Evolutionary conservation across 371 early-diverging fungal genomes (phyloP).

Genomic region (Ordospora colligata): DNA sequence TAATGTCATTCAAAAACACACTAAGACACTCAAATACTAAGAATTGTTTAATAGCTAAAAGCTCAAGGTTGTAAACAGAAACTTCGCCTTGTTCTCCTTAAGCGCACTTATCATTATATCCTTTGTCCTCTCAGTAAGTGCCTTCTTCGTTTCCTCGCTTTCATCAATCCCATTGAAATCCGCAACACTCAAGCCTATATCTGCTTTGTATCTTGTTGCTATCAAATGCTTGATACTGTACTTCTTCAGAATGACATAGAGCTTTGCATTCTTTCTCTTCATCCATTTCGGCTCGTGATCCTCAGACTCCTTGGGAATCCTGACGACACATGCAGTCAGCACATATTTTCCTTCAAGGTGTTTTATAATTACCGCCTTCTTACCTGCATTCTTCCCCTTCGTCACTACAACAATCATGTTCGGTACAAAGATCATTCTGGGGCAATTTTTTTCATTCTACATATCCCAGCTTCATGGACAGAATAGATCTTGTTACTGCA

Average conservation of each 20-base stretch:
- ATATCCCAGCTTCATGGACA: conserved; percentile 2
- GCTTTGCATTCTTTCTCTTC: conserved; percentile 46
- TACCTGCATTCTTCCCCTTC: conserved; percentile 56
- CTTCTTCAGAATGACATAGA: conserved; percentile 55
- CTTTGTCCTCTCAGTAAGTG: conserved; percentile 34
- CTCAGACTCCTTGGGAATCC: conserved; percentile 44
- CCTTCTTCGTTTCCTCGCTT: conserved; percentile 27
- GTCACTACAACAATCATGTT: conserved; percentile 50
- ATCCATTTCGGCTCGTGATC: conserved; percentile 53
- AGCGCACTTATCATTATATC: conserved; percentile 46
- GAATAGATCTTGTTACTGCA: neutral
- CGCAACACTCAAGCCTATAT: conserved; percentile 41
- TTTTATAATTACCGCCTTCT: conserved; percentile 55
- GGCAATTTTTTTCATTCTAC: conserved; percentile 14
- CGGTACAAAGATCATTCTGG: conserved; percentile 41
- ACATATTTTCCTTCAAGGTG: conserved; percentile 36
- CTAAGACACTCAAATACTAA: conserved; percentile 4
- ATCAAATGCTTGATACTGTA: conserved; percentile 55
- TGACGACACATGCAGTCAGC: conserved; percentile 51
- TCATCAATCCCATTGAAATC: conserved; percentile 28
- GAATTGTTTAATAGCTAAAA: conserved; percentile 39
- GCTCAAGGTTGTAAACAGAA: conserved; percentile 52
- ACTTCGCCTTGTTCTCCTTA: conserved; percentile 41
- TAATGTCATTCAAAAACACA: neutral
- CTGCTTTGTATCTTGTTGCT: conserved; percentile 57